phyloP scores from a whole-genome alignment of 2,329 filamentous ascomycete genomes.

The Coniochaeta ligniaria region DNA sequence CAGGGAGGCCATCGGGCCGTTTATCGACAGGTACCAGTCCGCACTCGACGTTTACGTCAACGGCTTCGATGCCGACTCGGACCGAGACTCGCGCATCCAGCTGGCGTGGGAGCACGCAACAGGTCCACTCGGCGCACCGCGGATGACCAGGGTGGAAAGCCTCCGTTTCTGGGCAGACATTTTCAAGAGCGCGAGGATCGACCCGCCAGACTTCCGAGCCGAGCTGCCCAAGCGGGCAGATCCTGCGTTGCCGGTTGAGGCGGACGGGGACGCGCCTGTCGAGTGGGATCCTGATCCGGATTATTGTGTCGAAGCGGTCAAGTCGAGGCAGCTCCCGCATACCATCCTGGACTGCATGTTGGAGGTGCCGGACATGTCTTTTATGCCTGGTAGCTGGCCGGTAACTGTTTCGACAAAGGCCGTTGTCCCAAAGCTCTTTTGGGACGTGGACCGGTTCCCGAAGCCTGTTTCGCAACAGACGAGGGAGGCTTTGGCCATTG shows the following conservation, averaged over 20 bases:
- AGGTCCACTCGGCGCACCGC: background rate
- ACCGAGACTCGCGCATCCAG: conserved; percentile 5
- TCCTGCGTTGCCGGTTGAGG: conserved; percentile 2
- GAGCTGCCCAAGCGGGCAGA: background rate
- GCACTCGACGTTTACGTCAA: conserved; percentile 12
- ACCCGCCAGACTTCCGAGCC: background rate
- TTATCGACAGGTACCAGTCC: conserved; percentile 13
- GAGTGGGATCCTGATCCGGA: conserved; percentile 13
- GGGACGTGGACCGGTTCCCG: background rate
- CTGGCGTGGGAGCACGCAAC: conserved; percentile 14
- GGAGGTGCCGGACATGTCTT: background rate
- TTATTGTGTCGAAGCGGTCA: background rate
- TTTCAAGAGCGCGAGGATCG: background rate
- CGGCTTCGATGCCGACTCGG: conserved; percentile 2
- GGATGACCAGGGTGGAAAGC: background rate
- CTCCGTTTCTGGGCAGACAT: background rate
- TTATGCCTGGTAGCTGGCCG: background rate
- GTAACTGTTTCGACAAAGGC: background rate
- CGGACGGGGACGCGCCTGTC: conserved; percentile 3
- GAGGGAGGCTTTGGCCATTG: background rate
- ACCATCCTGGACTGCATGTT: background rate
- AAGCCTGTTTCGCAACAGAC: background rate
- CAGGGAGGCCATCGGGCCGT: conserved; percentile 9
- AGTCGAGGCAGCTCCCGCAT: background rate
- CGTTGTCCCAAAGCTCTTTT: background rate